Conservation (phyloP, 2,329 filamentous ascomycete species). For the Botrytis deweyae region DNA sequence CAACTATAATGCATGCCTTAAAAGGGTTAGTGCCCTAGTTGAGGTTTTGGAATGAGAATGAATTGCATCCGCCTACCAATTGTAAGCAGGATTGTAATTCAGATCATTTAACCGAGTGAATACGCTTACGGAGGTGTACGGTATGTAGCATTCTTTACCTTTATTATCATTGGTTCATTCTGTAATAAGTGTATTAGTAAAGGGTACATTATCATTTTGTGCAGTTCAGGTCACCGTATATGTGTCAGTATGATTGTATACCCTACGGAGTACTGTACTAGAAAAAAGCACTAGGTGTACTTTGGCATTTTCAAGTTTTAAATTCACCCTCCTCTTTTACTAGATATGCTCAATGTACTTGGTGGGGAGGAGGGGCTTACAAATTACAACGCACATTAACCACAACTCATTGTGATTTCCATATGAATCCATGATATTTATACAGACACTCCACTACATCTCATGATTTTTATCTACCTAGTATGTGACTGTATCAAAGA, state of each 20-base stretch:
- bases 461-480: background rate
- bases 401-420: background rate
- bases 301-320: no score
- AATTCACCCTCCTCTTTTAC: background rate
- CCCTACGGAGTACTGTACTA: background rate
- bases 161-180: background rate
- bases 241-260: background rate
- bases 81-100: background rate
- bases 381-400: background rate
- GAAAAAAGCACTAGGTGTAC: no score
- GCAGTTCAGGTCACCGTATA: background rate
- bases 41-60: background rate
- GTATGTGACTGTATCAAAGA: background rate
- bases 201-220: background rate
- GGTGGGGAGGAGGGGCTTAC: background rate
- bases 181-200: background rate
- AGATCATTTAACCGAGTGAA: background rate
- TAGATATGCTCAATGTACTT: background rate
- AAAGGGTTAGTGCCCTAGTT: constrained; percentile 5
- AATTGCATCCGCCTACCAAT: background rate
- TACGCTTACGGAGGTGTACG: no score
- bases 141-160: background rate
- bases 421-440: background rate
- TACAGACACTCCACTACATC: background rate
- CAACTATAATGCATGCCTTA: constrained; percentile 4